phyloP scores from a whole-genome alignment of 495 filamentous ascomycete species.

The Pseudomonodictys pantanalensis region DNA sequence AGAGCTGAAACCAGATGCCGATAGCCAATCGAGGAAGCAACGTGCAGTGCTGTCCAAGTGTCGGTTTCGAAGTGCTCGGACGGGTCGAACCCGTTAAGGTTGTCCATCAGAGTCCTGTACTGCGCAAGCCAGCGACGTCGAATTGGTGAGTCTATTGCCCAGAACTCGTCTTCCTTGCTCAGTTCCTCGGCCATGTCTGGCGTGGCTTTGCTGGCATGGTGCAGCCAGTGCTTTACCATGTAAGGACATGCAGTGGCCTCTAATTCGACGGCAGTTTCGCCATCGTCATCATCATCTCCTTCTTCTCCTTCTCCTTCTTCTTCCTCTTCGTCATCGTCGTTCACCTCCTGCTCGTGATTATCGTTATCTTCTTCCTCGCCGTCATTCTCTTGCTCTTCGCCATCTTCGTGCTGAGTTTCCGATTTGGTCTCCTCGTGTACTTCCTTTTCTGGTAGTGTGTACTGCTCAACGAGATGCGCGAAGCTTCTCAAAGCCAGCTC shows the following conservation, averaged over 20 bases:
- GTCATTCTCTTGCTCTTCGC: not conserved
- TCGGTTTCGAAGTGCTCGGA: not conserved
- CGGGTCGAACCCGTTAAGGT: not conserved
- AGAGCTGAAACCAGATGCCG: not conserved
- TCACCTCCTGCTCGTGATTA: not conserved
- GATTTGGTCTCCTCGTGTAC: not conserved
- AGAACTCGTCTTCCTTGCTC: not conserved
- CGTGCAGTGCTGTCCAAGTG: not conserved
- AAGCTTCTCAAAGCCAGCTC: constrained; percentile 41
- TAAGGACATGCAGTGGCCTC: not conserved
- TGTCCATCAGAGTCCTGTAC: not conserved
- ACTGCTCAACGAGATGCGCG: constrained; percentile 34
- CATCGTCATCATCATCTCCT: not conserved
- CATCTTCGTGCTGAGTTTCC: not conserved
- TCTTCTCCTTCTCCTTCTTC: constrained; percentile 25
- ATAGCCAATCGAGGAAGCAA: not conserved
- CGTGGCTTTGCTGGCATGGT: constrained; percentile 8
- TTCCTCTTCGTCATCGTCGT: constrained; percentile 22
- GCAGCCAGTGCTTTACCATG: constrained; percentile 3
- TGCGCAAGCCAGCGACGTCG: not conserved
- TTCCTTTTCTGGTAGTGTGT: constrained; percentile 11
- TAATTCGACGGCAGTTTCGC: not conserved
- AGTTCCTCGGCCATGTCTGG: constrained; percentile 1
- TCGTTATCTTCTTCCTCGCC: not conserved
- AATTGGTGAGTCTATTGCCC: not conserved